A percentile compares a stretch with the other conserved stretches of the same genome.
Conservation (phyloP, 108 stramenopile genomes). For the Bacterosira constricta region DNA sequence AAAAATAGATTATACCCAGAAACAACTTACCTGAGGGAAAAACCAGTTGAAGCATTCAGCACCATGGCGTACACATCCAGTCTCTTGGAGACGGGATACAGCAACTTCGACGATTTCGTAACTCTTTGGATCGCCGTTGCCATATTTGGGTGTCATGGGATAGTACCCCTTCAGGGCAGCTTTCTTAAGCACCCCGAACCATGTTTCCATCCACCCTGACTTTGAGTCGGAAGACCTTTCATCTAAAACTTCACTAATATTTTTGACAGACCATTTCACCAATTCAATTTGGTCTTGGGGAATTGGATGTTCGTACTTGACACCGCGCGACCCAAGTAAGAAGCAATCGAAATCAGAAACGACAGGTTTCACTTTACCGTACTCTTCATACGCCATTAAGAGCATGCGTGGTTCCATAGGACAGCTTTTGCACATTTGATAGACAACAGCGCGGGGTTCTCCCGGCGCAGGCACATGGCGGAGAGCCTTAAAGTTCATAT, state of each 20-base stretch:
- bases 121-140: constrained; percentile 60
- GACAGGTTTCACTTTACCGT: constrained; percentile 55
- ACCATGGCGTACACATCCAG: constrained; percentile 66
- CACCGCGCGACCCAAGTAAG: constrained; percentile 53
- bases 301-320: constrained; percentile 42
- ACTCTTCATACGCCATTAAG: constrained; percentile 64
- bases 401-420: constrained; percentile 57
- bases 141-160: constrained; percentile 54
- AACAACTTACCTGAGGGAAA: constrained; percentile 45
- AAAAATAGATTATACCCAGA: background rate
- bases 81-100: constrained; percentile 35
- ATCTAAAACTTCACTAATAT: constrained; percentile 49
- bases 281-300: constrained; percentile 59
- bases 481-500: constrained; percentile 58
- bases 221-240: constrained; percentile 15
- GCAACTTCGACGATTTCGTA: constrained; percentile 58
- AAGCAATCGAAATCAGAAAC: constrained; percentile 73
- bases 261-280: constrained; percentile 43
- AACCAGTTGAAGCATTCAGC: constrained; percentile 73
- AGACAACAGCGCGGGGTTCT: constrained; percentile 44
- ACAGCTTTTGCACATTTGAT: constrained; percentile 20
- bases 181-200: constrained; percentile 56
- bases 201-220: constrained; percentile 43
- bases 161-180: constrained; percentile 43
- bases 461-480: constrained; percentile 14